phyloP scores from a whole-genome alignment of 768 basidiomycete genomes.

The Russula ochroleuca region DNA sequence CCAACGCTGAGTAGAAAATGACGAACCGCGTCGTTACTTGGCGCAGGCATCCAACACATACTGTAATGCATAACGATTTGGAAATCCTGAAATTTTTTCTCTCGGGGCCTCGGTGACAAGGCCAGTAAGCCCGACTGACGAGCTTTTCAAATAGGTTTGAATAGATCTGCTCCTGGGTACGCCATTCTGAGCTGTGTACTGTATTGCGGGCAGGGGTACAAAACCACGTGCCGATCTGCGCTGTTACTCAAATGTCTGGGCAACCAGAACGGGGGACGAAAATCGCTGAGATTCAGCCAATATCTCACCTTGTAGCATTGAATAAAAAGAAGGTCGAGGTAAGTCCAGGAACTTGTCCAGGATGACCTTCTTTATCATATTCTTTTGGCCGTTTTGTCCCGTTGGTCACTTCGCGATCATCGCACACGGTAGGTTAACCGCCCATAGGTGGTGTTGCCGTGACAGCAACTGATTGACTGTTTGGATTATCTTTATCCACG shows the following conservation, averaged over 20 bases:
- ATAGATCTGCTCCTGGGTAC: neutral
- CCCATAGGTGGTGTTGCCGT: constrained; percentile 12
- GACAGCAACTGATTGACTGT: constrained; percentile 18
- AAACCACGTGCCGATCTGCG: neutral
- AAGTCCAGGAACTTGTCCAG: neutral
- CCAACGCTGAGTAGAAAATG: too few species aligned
- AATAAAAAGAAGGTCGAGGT: neutral
- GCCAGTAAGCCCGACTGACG: neutral
- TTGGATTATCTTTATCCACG: constrained; percentile 5
- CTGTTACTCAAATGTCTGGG: neutral
- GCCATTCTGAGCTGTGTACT: too few species aligned
- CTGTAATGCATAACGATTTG: neutral
- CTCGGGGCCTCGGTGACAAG: neutral
- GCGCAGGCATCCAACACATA: too few species aligned
- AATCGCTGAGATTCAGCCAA: neutral
- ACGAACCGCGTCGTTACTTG: too few species aligned
- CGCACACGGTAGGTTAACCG: neutral
- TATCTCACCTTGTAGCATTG: neutral
- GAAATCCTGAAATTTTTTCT: neutral
- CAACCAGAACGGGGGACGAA: neutral
- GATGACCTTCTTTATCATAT: neutral
- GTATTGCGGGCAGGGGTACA: neutral
- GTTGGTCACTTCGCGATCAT: neutral
- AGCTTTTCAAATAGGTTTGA: neutral
- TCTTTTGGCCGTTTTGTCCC: neutral